A percentile compares a stretch with the other conserved stretches of the same genome.
phyloP scores from a whole-genome alignment of 2,329 filamentous ascomycete species.

The Fusarium goolgardi region DNA sequence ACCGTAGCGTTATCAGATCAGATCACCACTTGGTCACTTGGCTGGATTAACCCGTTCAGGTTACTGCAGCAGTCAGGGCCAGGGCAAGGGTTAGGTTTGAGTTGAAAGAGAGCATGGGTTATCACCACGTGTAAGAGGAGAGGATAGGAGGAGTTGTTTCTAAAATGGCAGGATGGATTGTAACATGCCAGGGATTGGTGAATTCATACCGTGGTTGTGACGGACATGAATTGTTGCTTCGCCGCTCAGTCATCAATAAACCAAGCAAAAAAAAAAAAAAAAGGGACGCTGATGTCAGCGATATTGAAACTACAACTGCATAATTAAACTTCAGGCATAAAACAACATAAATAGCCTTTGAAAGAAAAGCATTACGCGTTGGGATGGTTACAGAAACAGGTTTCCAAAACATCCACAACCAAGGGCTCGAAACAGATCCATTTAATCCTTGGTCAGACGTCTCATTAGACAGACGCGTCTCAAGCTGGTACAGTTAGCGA shows the following conservation, averaged over 20 bases:
- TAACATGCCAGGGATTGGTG: background rate
- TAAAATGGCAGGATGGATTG: background rate
- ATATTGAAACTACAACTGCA: slow-evolving; percentile 7
- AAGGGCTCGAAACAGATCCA: slow-evolving; percentile 31
- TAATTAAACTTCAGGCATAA: slow-evolving; percentile 30
- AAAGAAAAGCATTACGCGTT: slow-evolving; percentile 16
- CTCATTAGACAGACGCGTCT: slow-evolving; percentile 33
- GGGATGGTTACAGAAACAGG: slow-evolving; percentile 14
- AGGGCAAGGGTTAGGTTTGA: slow-evolving; percentile 32
- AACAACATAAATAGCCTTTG: background rate
- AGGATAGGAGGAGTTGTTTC: slow-evolving; percentile 8
- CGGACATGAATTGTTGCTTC: slow-evolving; percentile 1
- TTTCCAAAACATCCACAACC: slow-evolving; percentile 21
- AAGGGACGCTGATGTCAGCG: slow-evolving; percentile 21
- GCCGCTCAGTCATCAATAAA: background rate
- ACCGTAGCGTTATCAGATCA: slow-evolving; percentile 38
- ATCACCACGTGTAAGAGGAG: slow-evolving; percentile 37
- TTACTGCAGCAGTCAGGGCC: slow-evolving; percentile 30
- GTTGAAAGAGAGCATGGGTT: slow-evolving; percentile 24
- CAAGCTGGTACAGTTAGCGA: slow-evolving; percentile 27
- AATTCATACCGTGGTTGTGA: background rate
- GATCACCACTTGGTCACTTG: slow-evolving; percentile 33
- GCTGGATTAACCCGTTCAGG: slow-evolving; percentile 22
- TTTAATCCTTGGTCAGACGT: slow-evolving; percentile 13
- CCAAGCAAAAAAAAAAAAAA: background rate